Base-by-base conservation (phyloP, 805 yeast genomes). In the Candida morakotiae region DNA sequence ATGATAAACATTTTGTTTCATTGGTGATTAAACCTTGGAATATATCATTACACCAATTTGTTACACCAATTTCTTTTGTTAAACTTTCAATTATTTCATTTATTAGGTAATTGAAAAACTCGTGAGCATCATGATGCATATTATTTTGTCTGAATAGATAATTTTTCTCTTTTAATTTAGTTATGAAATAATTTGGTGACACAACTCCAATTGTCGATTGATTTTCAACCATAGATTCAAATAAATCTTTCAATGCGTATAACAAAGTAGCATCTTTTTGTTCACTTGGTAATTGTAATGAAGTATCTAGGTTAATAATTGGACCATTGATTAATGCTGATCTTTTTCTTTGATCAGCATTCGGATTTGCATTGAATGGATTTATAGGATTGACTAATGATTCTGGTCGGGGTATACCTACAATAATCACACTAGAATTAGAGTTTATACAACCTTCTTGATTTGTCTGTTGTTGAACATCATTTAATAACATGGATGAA, bases 41-140 rank as follows among this genome's bases (percentile, higher is more conserved):
- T 18, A 88, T 64, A 21, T 77, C 75, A 33, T 78, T 82, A 38
- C 91, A 69, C 69, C 79, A 74, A 48, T 73, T 75, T 8, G 51
- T 50, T 9, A 44, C 31, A 5, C 60, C 61, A 29, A 46, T 20
- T 46, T 63, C 59, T 49, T 46, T 54, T 19, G 74, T 77, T 34
- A 84, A 65, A 13, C 83, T 71, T 44, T 85, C 88, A 10, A 74
- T 64, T 14, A 70, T 68, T 47, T 66, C 75, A 58, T 93, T 93
- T 37, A 93, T 67, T 47, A 89, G 57, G 53, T 85, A 89, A 56
- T 89, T 91, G 54, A 89, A 72, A 59, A 93, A 93, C 62, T 93
- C 98, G 60, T 93, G 98, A 4, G 98, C 97, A 67, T 93, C 98
- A 56, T 93, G 98, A 57, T 93, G 98, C 96, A 88, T 89, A 47